Evolutionary conservation across 805 yeast genomes (phyloP).

Genomic region (Metschnikowia similis): DNA sequence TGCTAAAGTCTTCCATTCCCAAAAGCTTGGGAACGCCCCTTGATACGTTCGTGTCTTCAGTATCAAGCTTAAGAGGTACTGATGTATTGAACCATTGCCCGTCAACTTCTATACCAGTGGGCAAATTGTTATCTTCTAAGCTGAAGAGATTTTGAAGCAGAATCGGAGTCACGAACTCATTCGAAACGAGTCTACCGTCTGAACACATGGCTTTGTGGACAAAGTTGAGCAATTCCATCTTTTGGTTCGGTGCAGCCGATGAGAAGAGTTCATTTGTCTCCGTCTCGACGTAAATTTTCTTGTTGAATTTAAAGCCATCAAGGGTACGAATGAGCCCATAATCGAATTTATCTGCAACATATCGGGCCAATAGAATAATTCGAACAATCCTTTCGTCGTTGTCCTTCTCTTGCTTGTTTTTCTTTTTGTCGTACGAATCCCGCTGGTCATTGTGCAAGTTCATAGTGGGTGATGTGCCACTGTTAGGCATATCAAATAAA

Average conservation of each 20-base stretch:
- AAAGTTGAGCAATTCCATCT: constrained; percentile 21
- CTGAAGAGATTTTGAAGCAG: constrained; percentile 27
- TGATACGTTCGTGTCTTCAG: constrained; percentile 22
- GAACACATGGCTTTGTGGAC: constrained; percentile 34
- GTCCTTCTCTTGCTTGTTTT: constrained; percentile 32
- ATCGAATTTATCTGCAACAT: constrained; percentile 47
- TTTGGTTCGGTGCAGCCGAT: constrained; percentile 14
- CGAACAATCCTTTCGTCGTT: constrained; percentile 51
- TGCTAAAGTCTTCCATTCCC: constrained; percentile 22
- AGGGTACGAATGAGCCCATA: constrained; percentile 52
- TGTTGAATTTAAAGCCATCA: constrained; percentile 43
- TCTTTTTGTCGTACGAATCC: constrained; percentile 12
- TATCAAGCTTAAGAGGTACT: constrained; percentile 9
- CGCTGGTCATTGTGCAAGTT: constrained; percentile 27
- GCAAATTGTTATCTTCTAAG: constrained; percentile 6
- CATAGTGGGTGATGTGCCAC: constrained; percentile 46
- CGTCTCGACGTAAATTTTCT: constrained; percentile 21
- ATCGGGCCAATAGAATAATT: constrained; percentile 47
- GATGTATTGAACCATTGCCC: constrained; percentile 20
- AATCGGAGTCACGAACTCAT: constrained; percentile 36
- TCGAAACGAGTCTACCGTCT: constrained; percentile 40
- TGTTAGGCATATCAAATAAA: constrained; percentile 61
- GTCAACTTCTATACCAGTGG: constrained; percentile 24
- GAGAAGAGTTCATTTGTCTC: constrained; percentile 22
- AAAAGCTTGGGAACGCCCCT: constrained; percentile 22